Evolutionary conservation across 2,329 filamentous ascomycete genomes (phyloP).

Genomic region (Colletotrichum cordylinicola): DNA sequence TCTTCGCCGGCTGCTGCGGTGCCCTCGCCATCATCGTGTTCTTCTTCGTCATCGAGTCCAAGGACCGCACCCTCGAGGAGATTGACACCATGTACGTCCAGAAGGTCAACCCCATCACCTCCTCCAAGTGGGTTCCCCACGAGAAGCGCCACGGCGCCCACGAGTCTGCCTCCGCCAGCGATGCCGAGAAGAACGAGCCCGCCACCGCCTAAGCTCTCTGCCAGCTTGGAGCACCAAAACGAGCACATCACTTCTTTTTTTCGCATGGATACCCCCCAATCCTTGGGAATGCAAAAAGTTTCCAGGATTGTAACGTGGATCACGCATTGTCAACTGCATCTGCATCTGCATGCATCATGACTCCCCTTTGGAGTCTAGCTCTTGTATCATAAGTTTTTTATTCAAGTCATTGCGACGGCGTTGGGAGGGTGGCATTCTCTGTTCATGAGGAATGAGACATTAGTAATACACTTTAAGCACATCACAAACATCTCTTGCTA

Average conservation of each 20-base stretch:
- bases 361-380: background rate
- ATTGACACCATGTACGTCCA: conserved; percentile 77
- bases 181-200: conserved; percentile 5
- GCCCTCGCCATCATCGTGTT: conserved; percentile 70
- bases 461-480: conserved; percentile 3
- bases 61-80: conserved; percentile 75
- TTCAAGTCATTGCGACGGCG: conserved; percentile 19
- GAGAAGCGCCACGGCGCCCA: conserved; percentile 30
- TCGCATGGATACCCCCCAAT: background rate
- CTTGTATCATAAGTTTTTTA: conserved; percentile 7
- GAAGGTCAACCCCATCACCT: conserved; percentile 55
- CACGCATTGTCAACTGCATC: background rate
- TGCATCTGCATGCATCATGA: background rate
- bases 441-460: conserved; percentile 18
- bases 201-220: background rate
- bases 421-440: conserved; percentile 3
- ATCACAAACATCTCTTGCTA: background rate
- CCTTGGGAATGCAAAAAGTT: background rate
- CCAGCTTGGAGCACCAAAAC: background rate
- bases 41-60: conserved; percentile 78
- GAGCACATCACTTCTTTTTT: background rate
- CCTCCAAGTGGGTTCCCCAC: conserved; percentile 38
- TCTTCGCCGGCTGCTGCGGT: conserved; percentile 73
- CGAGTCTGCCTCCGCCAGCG: conserved; percentile 9
- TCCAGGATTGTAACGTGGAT: background rate